Conservation (phyloP, 306 rosid genomes). For the Rubus idaeus region DNA sequence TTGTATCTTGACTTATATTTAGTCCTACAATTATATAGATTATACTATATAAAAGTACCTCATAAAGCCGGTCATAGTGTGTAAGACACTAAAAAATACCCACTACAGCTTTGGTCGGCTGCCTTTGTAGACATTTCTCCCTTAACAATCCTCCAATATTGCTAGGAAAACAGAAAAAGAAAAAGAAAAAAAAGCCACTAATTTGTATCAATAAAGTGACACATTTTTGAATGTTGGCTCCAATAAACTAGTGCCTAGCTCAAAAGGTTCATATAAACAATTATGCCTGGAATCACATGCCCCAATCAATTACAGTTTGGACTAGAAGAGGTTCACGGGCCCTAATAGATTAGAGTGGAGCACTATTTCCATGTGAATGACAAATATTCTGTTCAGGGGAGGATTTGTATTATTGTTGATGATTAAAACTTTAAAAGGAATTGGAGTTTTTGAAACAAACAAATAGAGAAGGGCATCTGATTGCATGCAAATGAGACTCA, state of each 20-base stretch:
- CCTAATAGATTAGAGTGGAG: not conserved
- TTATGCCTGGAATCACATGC: constrained; percentile 23
- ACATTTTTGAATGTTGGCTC: not conserved
- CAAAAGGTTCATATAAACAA: not conserved
- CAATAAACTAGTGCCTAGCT: constrained; percentile 15
- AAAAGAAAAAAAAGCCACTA: not conserved
- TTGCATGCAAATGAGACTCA: constrained; percentile 20
- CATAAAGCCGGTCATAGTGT: not conserved
- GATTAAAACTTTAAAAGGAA: not conserved
- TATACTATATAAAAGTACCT: not conserved
- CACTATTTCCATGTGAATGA: constrained; percentile 25
- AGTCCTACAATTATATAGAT: not conserved
- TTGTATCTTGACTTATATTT: not conserved
- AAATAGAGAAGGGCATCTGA: not conserved
- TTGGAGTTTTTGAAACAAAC: constrained; percentile 24
- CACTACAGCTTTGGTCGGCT: constrained; percentile 16
- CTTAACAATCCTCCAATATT: not conserved
- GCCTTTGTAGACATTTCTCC: not conserved
- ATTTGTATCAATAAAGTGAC: not conserved
- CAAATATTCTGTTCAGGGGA: constrained; percentile 2
- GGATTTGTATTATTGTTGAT: not conserved
- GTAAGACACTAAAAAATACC: not conserved
- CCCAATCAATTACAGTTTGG: constrained; percentile 18
- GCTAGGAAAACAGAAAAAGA: not conserved
- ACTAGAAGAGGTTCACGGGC: constrained; percentile 30